Conservation (phyloP, 2,329 filamentous ascomycete species). For the Fusarium torreyae region DNA sequence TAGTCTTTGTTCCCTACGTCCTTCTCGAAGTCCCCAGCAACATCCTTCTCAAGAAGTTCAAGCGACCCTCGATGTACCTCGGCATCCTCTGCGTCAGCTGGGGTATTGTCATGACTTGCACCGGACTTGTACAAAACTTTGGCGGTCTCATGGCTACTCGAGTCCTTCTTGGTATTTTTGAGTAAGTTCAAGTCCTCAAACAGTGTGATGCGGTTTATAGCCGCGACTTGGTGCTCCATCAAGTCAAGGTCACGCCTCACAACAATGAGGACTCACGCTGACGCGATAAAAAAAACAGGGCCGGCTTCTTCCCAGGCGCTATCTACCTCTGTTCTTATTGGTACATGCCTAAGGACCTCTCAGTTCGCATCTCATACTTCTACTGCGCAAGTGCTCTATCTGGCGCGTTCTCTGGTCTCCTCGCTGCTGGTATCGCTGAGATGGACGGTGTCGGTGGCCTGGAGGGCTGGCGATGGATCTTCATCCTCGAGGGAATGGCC, state of each 20-base stretch:
- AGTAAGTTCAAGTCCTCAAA: slow-evolving; percentile 54
- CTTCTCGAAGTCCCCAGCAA: slow-evolving; percentile 49
- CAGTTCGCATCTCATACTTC: slow-evolving; percentile 80
- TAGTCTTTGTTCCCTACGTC: slow-evolving; percentile 46
- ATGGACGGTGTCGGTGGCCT: slow-evolving; percentile 73
- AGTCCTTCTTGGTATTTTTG: slow-evolving; percentile 77
- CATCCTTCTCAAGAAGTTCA: slow-evolving; percentile 47
- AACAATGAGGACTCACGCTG: neutral
- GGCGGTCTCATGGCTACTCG: slow-evolving; percentile 72
- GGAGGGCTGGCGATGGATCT: slow-evolving; percentile 51
- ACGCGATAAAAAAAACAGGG: slow-evolving; percentile 46
- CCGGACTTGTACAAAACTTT: slow-evolving; percentile 73
- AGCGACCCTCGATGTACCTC: slow-evolving; percentile 47
- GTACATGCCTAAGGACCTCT: slow-evolving; percentile 82
- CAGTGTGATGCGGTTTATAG: neutral
- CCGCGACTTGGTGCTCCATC: too few relatives aligned
- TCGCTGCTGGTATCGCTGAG: slow-evolving; percentile 76
- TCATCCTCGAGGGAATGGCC: slow-evolving; percentile 48
- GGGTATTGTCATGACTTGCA: slow-evolving; percentile 76
- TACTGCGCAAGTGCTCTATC: slow-evolving; percentile 83
- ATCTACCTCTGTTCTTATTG: slow-evolving; percentile 84
- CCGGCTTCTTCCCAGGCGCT: slow-evolving; percentile 79
- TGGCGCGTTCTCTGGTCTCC: slow-evolving; percentile 79
- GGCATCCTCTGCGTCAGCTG: slow-evolving; percentile 59
- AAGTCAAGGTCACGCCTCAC: neutral